Evolutionary conservation across 164 flowering plant species (phyloP), one percentile per base, ranked within the genome.

Genomic region (Akebia trifoliata): DNA sequence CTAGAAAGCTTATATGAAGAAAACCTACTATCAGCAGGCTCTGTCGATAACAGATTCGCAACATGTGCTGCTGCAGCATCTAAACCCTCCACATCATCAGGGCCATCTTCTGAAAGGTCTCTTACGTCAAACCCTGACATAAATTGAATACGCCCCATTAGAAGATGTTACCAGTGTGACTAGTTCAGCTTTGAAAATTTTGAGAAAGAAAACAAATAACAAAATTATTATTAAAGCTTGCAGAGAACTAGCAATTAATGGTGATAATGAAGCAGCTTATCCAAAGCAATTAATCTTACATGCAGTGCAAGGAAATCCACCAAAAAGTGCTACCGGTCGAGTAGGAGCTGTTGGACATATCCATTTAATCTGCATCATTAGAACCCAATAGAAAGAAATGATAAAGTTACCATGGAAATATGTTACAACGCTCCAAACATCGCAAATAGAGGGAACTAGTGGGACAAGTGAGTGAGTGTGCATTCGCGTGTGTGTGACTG

Each of bases 51-150:
- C 66, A 94, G 65, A 59, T 86, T 94, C 58, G 96, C 96, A 68
- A 94, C 74, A 71, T 94, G 97, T 43, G 97, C 82, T 45, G 94
- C 99, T 48, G 99, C 80, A 67, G 89, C 86, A 83, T 94, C 99
- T 71, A 94, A 76, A 47, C 95, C 96, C 63, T 90, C 96, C 62
- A 71, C 53, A 63, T 94, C 99, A 76, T 86, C 93, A 14, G 95
- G 83, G 59, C 83, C 75, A 55, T 94, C 82, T 62, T 90, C 96
- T 40, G 96, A 84, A 73, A 94, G 81, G 52, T 94, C 96, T 60
- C 83, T 86, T 50, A 81, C 82, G 59, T 94, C 95, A 72, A 86
- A 94, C 99, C 96, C 96, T 85, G 77, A 60, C 12, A 66, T 8
- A 20, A 63, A 49, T 68, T 21, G 54, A 10, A 26, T 1, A 59